These are phyloP conservation scores for Stramenopiles sp. DNA, from an alignment of 352 stramenopile genomes.

Conservation along the genomic window DNA sequence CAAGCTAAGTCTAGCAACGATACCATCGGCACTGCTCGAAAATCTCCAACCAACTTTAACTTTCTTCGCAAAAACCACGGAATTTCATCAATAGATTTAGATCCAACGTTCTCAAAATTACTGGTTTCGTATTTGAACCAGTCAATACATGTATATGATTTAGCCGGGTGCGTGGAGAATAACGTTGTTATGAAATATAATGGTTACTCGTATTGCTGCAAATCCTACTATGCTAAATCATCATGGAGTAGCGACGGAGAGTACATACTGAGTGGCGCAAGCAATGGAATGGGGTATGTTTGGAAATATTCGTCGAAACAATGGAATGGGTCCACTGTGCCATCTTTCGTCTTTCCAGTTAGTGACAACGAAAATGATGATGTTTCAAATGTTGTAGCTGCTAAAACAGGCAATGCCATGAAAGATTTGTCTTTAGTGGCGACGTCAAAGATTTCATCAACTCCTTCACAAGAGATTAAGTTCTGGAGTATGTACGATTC, in stretches of 20 bases:
- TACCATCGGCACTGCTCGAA: too few species aligned
- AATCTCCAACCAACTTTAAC: too few species aligned
- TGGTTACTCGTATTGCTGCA: not conserved
- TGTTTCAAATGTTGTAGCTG: not conserved
- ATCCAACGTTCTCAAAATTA: not conserved
- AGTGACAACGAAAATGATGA: not conserved
- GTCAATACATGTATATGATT: not conserved
- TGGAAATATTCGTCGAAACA: too few species aligned
- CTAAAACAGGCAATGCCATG: not conserved
- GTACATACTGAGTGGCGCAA: not conserved
- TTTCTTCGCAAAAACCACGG: not conserved
- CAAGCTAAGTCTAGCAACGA: too few species aligned
- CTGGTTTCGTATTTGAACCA: not conserved
- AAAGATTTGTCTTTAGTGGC: not conserved
- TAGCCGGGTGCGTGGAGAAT: not conserved
- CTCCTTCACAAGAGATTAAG: not conserved
- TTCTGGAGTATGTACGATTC: not conserved
- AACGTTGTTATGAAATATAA: not conserved
- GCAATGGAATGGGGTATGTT: not conserved
- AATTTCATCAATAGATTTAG: not conserved
- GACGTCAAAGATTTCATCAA: not conserved
- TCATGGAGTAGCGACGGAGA: not conserved
- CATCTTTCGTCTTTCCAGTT: not conserved
- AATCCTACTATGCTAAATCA: not conserved
- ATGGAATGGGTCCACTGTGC: not conserved